Evolutionary conservation across 306 rosid genomes (phyloP).

Genomic region (Oemleria cerasiformis): DNA sequence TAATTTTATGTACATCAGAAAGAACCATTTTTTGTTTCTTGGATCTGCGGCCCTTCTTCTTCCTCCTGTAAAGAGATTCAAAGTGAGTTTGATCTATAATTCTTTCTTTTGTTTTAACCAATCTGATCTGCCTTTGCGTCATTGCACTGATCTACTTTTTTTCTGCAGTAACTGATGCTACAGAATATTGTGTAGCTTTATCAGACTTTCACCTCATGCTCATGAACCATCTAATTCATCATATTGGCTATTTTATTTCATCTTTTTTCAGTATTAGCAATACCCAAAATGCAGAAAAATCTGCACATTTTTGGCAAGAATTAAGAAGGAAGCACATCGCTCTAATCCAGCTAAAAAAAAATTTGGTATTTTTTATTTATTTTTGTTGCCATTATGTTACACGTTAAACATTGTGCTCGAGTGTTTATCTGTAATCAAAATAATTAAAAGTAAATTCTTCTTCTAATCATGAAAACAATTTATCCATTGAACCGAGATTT

Average conservation of each 20-base stretch:
- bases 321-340: not conserved
- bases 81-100: not conserved
- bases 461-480: no score
- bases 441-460: no score
- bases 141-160: not conserved
- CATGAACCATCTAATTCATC: not conserved
- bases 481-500: no score
- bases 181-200: not conserved
- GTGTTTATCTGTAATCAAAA: no score
- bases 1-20: conserved; percentile 34
- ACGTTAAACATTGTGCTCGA: not conserved
- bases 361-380: not conserved
- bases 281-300: not conserved
- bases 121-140: not conserved
- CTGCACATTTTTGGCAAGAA: not conserved
- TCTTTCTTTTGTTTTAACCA: not conserved
- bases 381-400: conserved; percentile 4
- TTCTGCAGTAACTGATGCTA: not conserved
- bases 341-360: no score
- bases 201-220: not conserved
- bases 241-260: not conserved
- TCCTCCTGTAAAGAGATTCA: conserved; percentile 18
- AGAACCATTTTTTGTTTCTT: conserved; percentile 20
- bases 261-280: not conserved
- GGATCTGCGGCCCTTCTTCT: conserved; percentile 1